A percentile compares a stretch with the other conserved stretches of the same genome.
phyloP scores from a whole-genome alignment of 2,329 filamentous ascomycete species.

The Neoascochyta sp. region DNA sequence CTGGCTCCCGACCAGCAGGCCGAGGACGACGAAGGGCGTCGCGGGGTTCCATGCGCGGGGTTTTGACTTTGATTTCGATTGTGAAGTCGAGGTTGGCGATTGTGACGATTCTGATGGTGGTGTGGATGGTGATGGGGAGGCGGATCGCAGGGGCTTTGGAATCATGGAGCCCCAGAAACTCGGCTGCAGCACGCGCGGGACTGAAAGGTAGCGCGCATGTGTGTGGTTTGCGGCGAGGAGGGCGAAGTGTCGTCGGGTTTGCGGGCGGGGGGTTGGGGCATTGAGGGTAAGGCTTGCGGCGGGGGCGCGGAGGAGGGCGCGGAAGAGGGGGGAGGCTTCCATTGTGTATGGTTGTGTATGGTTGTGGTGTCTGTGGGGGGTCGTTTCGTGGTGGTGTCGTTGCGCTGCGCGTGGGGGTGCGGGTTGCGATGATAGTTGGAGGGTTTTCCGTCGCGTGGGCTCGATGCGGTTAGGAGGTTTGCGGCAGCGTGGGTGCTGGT shows the following conservation, averaged over 20 bases:
- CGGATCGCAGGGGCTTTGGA: conserved; percentile 27
- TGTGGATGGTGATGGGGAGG: conserved; percentile 1
- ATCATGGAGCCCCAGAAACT: conserved; percentile 39
- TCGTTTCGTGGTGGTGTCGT: too few species aligned
- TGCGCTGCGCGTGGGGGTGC: too few species aligned
- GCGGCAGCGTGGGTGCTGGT: not conserved
- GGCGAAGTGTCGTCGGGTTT: conserved; percentile 21
- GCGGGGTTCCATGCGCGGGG: conserved; percentile 52
- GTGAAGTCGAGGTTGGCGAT: too few species aligned
- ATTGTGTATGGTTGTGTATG: conserved; percentile 12
- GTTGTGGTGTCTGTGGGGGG: too few species aligned
- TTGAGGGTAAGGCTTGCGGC: conserved; percentile 8
- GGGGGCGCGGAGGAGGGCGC: conserved; percentile 28
- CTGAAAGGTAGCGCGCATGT: conserved; percentile 21
- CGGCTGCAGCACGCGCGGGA: conserved; percentile 37
- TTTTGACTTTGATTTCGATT: conserved; percentile 7
- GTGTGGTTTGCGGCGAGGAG: conserved; percentile 13
- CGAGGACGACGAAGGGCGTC: conserved; percentile 62
- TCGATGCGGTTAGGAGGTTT: not conserved
- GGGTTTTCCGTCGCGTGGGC: not conserved
- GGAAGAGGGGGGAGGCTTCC: conserved; percentile 22
- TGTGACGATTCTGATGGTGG: too few species aligned
- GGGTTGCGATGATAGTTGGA: too few species aligned
- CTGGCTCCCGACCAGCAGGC: conserved; percentile 86
- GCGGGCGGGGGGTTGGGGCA: too few species aligned